These are phyloP conservation scores for Candida insectalens DNA, from an alignment of 805 yeast species.

Conservation along the genomic window DNA sequence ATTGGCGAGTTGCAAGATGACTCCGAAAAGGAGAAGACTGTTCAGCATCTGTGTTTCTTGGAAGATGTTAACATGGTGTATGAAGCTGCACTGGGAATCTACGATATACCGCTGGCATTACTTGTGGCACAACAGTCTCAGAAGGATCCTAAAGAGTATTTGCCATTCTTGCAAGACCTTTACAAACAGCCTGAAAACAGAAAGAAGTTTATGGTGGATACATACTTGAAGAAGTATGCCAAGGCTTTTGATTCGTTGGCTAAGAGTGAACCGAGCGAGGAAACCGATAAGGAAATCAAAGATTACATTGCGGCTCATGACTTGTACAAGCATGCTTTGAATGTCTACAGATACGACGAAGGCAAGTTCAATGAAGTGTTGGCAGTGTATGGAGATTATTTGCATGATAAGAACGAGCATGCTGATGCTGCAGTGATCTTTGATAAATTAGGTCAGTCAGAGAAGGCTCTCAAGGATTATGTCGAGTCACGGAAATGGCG, in stretches of 20 bases:
- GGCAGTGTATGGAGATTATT: conserved; percentile 49
- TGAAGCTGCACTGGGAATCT: conserved; percentile 68
- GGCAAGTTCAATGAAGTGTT: conserved; percentile 46
- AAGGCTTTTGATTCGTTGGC: conserved; percentile 63
- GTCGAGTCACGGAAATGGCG: conserved; percentile 70
- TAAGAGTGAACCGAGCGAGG: conserved; percentile 23
- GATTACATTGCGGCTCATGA: conserved; percentile 61
- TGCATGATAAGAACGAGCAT: conserved; percentile 47
- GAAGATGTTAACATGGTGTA: conserved; percentile 83
- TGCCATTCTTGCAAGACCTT: conserved; percentile 80
- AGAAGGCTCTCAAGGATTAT: conserved; percentile 62
- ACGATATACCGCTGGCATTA: conserved; percentile 73
- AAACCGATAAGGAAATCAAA: conserved; percentile 46
- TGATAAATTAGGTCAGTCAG: conserved; percentile 52
- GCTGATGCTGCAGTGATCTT: conserved; percentile 72
- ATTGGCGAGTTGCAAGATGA: conserved; percentile 43
- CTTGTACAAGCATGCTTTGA: conserved; percentile 61
- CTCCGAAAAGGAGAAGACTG: conserved; percentile 44
- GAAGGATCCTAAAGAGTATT: conserved; percentile 93
- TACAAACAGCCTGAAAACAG: conserved; percentile 60
- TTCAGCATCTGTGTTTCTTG: conserved; percentile 81
- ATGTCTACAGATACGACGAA: conserved; percentile 47
- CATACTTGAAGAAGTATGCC: conserved; percentile 54
- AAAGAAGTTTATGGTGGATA: conserved; percentile 70
- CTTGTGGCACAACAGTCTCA: conserved; percentile 92